Conservation (phyloP, 257 asterid genomes). For the Przewalskia tangutica region DNA sequence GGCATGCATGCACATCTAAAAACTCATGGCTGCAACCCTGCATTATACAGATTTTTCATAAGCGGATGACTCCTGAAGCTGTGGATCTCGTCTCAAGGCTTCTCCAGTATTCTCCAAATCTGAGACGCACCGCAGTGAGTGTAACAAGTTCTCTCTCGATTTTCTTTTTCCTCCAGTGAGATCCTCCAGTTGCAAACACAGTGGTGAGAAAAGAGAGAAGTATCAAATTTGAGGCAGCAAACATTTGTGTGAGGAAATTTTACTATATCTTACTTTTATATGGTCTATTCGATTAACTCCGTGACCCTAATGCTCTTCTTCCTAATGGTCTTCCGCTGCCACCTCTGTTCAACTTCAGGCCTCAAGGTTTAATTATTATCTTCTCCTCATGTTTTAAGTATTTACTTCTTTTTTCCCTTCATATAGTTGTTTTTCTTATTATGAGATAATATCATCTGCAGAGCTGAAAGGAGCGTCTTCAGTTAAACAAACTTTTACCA, state of each 20-base stretch:
- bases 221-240: neutral
- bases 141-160: neutral
- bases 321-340: conserved; percentile 72
- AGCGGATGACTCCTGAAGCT: conserved; percentile 77
- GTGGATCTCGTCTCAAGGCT: conserved; percentile 85
- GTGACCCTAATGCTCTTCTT: conserved; percentile 45
- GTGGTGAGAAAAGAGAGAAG: neutral
- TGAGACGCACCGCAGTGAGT: conserved; percentile 81
- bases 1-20: neutral
- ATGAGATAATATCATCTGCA: conserved; percentile 12
- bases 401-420: neutral
- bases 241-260: neutral
- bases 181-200: neutral
- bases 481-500: conserved; percentile 55
- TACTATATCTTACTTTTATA: neutral
- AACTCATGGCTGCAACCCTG: neutral
- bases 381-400: neutral
- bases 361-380: conserved; percentile 34
- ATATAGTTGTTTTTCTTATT: neutral
- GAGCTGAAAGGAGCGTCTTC: conserved; percentile 64
- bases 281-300: conserved; percentile 27
- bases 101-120: conserved; percentile 84
- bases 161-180: neutral
- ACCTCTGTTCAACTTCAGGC: conserved; percentile 64
- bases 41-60: conserved; percentile 55